These are phyloP conservation scores for Pythium periplocum DNA, from an alignment of 352 stramenopile species.

Conservation along the genomic window DNA sequence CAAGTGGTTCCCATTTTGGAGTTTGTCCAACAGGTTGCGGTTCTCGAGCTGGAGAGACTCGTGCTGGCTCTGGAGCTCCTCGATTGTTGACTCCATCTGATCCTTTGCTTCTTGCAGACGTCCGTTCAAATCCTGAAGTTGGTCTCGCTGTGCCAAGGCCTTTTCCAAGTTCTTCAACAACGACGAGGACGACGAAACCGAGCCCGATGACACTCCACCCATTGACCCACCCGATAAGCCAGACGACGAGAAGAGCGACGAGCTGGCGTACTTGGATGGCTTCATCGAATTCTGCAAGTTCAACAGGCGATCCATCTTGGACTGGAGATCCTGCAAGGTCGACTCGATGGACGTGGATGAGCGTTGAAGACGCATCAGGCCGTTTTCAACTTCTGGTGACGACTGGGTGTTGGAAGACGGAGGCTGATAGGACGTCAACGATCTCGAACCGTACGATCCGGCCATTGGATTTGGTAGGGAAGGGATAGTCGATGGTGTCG, in stretches of 20 bases:
- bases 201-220: neutral
- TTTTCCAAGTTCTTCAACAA: slow-evolving; percentile 77
- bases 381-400: slow-evolving; percentile 45
- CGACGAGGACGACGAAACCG: slow-evolving; percentile 18
- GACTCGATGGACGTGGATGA: slow-evolving; percentile 79
- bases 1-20: slow-evolving; percentile 57
- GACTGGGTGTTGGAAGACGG: neutral
- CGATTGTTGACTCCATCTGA: slow-evolving; percentile 49
- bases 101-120: slow-evolving; percentile 41
- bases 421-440: too few species aligned
- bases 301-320: slow-evolving; percentile 76
- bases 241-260: slow-evolving; percentile 22
- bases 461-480: too few species aligned
- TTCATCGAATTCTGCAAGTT: slow-evolving; percentile 52
- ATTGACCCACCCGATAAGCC: slow-evolving; percentile 20
- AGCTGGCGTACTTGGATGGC: slow-evolving; percentile 30
- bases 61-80: slow-evolving; percentile 52
- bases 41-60: slow-evolving; percentile 68
- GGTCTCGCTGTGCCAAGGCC: slow-evolving; percentile 56
- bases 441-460: too few species aligned
- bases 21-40: slow-evolving; percentile 55
- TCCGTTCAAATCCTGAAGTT: slow-evolving; percentile 49
- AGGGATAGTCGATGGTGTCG: too few species aligned
- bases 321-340: slow-evolving; percentile 60
- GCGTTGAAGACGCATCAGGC: slow-evolving; percentile 61